Percentiles rank a stretch among this genome's conserved stretches.
phyloP scores from a whole-genome alignment of 805 yeast genomes.

The Candida methanosorbosa region DNA sequence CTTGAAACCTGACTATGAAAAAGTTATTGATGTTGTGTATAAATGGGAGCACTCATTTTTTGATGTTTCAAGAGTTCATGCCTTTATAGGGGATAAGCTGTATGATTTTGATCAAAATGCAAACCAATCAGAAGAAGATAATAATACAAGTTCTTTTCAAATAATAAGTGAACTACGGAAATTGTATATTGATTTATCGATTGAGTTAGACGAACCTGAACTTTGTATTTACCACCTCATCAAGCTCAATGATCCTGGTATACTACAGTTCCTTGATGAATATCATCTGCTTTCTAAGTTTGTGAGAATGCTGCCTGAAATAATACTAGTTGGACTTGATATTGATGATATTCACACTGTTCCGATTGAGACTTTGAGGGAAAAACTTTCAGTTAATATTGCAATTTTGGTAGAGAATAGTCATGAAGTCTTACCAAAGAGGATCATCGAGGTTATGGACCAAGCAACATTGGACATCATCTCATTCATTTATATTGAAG shows the following conservation, averaged over 20 bases:
- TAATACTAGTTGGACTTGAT: slow-evolving; percentile 28
- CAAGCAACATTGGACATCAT: slow-evolving; percentile 36
- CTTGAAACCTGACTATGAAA: slow-evolving; percentile 20
- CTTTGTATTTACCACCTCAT: slow-evolving; percentile 62
- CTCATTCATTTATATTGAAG: slow-evolving; percentile 57
- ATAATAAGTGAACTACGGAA: slow-evolving; percentile 33
- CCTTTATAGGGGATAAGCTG: slow-evolving; percentile 38
- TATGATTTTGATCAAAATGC: slow-evolving; percentile 15
- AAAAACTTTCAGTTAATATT: slow-evolving; percentile 35
- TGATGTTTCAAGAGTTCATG: slow-evolving; percentile 34
- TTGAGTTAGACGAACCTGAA: slow-evolving; percentile 47
- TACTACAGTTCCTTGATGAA: slow-evolving; percentile 48
- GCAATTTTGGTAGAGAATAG: slow-evolving; percentile 51
- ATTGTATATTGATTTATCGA: slow-evolving; percentile 43
- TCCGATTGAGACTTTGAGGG: slow-evolving; percentile 32
- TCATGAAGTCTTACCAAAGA: slow-evolving; percentile 52
- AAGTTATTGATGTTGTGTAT: slow-evolving; percentile 34
- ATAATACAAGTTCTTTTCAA: slow-evolving; percentile 4
- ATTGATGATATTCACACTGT: slow-evolving; percentile 26
- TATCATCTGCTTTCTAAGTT: slow-evolving; percentile 55
- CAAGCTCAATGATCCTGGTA: slow-evolving; percentile 40
- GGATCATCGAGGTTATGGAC: slow-evolving; percentile 40
- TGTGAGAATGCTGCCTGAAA: slow-evolving; percentile 39
- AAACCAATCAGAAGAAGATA: slow-evolving; percentile 5
- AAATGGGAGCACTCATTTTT: slow-evolving; percentile 54